Conservation (phyloP, 345 rosid genomes). For the Cochlearia excelsa region DNA sequence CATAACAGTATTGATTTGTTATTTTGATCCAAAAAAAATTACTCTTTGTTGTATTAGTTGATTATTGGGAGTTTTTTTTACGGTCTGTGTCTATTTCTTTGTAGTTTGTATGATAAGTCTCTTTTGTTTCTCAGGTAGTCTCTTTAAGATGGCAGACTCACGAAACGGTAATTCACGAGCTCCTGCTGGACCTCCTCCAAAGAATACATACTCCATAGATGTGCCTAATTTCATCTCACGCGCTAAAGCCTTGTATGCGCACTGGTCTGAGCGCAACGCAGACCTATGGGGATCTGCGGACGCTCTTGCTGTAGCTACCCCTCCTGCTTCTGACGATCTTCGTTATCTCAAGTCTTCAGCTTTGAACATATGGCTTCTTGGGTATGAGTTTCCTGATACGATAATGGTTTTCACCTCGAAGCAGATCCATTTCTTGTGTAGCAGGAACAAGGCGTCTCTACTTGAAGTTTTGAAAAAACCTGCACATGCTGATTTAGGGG, state of each 20-base stretch:
- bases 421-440: slow-evolving; percentile 79
- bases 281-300: slow-evolving; percentile 71
- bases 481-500: slow-evolving; percentile 61
- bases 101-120: too few species aligned
- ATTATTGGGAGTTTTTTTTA: too few species aligned
- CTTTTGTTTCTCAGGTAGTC: too few species aligned
- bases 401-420: slow-evolving; percentile 74
- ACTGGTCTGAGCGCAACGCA: slow-evolving; percentile 57
- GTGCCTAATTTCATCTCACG: slow-evolving; percentile 56
- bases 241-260: slow-evolving; percentile 56
- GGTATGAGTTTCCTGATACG: slow-evolving; percentile 93
- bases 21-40: too few species aligned
- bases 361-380: slow-evolving; percentile 80
- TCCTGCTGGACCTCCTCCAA: slow-evolving; percentile 41
- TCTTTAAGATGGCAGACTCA: slow-evolving; percentile 54
- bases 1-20: too few species aligned
- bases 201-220: slow-evolving; percentile 51
- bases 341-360: slow-evolving; percentile 89
- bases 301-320: slow-evolving; percentile 71
- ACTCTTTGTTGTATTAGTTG: too few species aligned
- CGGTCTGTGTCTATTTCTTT: too few species aligned
- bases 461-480: slow-evolving; percentile 65
- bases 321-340: slow-evolving; percentile 78
- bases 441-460: slow-evolving; percentile 69
- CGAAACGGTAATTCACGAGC: slow-evolving; percentile 53